Percentiles rank a stretch among this genome's conserved stretches.
Evolutionary conservation across 768 basidiomycete species (phyloP).

Genomic region (Glaciozyma antarctica): DNA sequence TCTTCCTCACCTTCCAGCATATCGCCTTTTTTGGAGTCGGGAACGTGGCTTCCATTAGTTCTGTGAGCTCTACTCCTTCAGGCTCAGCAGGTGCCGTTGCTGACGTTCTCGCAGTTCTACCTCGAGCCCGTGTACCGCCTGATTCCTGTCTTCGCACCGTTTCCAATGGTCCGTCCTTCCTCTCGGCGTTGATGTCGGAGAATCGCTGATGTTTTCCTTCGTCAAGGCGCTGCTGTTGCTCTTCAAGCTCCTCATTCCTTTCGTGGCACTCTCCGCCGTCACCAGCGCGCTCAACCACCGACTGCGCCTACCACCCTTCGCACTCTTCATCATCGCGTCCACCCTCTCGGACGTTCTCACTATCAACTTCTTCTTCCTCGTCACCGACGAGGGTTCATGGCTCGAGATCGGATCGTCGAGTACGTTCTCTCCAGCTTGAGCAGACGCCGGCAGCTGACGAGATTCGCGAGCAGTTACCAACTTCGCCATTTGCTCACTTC

Average conservation of each 20-base stretch:
- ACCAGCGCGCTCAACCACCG: constrained; percentile 61
- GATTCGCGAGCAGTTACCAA: constrained; percentile 56
- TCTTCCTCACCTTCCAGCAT: constrained; percentile 79
- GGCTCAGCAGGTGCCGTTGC: not conserved
- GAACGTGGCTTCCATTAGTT: constrained; percentile 67
- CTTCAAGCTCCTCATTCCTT: constrained; percentile 74
- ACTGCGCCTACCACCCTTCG: constrained; percentile 64
- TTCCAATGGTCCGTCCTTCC: constrained; percentile 56
- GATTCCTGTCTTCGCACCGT: constrained; percentile 74
- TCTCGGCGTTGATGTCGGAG: not conserved
- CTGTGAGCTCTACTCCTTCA: constrained; percentile 41
- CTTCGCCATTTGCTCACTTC: constrained; percentile 70
- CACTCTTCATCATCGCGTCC: constrained; percentile 65
- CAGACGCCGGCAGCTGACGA: too few relatives aligned
- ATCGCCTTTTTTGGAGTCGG: constrained; percentile 68
- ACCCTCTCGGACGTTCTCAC: constrained; percentile 59
- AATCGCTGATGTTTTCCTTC: not conserved
- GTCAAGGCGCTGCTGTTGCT: constrained; percentile 41
- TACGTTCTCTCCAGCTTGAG: too few relatives aligned
- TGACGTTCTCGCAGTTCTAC: constrained; percentile 59
- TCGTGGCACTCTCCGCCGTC: constrained; percentile 60
- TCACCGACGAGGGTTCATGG: constrained; percentile 74
- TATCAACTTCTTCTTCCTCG: constrained; percentile 63
- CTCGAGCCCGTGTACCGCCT: constrained; percentile 78
- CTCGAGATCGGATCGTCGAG: constrained; percentile 67